phyloP scores from a whole-genome alignment of 768 basidiomycete species.

The Tremella mesenterica region DNA sequence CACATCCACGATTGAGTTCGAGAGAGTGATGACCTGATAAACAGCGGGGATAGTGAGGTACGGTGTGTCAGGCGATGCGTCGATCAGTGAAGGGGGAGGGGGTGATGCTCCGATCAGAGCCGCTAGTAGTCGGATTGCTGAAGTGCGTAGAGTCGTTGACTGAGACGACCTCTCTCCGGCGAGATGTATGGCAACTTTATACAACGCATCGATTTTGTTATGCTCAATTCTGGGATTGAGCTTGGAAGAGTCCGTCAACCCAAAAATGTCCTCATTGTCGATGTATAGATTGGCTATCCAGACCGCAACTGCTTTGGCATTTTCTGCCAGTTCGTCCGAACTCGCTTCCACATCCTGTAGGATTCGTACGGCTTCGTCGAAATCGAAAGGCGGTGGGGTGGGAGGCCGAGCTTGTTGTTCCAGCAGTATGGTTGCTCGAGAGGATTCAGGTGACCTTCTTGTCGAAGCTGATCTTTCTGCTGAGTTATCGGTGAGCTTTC shows the following conservation, averaged over 20 bases:
- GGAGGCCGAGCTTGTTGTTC: no score
- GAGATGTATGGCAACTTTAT: slow-evolving; percentile 16
- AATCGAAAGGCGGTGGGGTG: slow-evolving; percentile 13
- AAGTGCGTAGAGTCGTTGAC: slow-evolving; percentile 13
- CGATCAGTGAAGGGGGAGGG: slow-evolving; percentile 9
- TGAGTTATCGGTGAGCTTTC: no score
- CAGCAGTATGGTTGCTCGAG: background rate
- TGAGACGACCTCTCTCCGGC: slow-evolving; percentile 12
- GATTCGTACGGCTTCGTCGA: slow-evolving; percentile 8
- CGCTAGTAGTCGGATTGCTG: slow-evolving; percentile 28
- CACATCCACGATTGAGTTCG: background rate
- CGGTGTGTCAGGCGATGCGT: slow-evolving; percentile 7
- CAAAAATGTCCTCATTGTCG: slow-evolving; percentile 11
- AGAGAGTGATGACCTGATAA: slow-evolving; percentile 15
- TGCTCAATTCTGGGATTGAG: background rate
- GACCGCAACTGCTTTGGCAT: slow-evolving; percentile 25
- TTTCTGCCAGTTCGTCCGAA: slow-evolving; percentile 24
- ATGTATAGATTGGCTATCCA: slow-evolving; percentile 14
- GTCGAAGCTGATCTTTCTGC: background rate
- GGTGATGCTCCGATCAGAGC: slow-evolving; percentile 22
- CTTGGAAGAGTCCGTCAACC: no score
- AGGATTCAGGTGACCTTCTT: slow-evolving; percentile 1
- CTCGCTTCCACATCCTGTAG: slow-evolving; percentile 10
- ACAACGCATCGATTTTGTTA: slow-evolving; percentile 7
- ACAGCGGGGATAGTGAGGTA: slow-evolving; percentile 16